Conservation (phyloP, 345 rosid species). For the Ceriops decandra region DNA sequence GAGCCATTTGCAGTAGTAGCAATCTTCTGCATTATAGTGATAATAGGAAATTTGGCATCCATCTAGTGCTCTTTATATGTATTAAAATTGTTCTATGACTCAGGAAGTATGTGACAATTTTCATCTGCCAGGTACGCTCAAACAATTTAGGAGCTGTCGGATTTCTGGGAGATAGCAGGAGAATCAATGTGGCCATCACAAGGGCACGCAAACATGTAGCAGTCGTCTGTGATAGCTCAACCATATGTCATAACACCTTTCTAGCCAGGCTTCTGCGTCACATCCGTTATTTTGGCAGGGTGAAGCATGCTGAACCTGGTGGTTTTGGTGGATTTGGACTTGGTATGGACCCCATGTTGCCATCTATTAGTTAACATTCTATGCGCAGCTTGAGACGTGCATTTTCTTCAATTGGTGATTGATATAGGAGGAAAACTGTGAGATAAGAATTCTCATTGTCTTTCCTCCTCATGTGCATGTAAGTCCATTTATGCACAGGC, state of each 20-base stretch:
- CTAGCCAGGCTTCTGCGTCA: conserved; percentile 83
- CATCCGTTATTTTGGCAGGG: conserved; percentile 82
- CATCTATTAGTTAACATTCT: conserved; percentile 51
- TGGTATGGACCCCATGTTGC: conserved; percentile 85
- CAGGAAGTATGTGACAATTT: background rate
- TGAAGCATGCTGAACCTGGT: conserved; percentile 84
- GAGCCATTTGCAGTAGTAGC: background rate
- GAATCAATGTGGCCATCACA: conserved; percentile 93
- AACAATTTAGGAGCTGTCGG: conserved; percentile 88
- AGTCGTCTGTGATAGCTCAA: conserved; percentile 90
- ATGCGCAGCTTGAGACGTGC: conserved; percentile 3
- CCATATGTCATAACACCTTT: conserved; percentile 91
- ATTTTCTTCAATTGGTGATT: conserved; percentile 9
- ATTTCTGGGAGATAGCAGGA: conserved; percentile 82
- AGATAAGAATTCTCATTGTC: conserved; percentile 5
- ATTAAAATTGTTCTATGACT: background rate
- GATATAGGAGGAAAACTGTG: conserved; percentile 10
- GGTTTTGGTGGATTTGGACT: conserved; percentile 78
- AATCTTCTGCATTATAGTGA: background rate
- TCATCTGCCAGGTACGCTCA: conserved; percentile 62
- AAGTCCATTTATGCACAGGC: conserved; percentile 29
- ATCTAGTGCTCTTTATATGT: no score
- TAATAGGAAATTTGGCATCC: background rate
- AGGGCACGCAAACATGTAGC: conserved; percentile 84
- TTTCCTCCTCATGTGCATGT: conserved; percentile 3